Evolutionary conservation across 352 stramenopile genomes (phyloP).

Genomic region (Globisporangium viniferum): DNA sequence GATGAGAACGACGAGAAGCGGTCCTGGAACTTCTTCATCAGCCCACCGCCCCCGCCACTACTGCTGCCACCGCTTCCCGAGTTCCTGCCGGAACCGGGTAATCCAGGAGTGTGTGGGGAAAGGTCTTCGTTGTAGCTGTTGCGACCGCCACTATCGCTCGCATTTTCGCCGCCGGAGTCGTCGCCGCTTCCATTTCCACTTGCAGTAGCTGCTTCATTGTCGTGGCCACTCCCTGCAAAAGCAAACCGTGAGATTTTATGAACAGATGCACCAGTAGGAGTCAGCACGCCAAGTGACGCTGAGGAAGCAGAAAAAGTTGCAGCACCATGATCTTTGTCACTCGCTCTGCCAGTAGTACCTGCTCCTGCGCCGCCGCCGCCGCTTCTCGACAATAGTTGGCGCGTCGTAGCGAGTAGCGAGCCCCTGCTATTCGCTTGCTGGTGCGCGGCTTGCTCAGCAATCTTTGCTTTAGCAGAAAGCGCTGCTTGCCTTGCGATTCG

Average conservation of each 20-base stretch:
- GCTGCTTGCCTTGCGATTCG: constrained; percentile 76
- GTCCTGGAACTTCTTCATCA: constrained; percentile 84
- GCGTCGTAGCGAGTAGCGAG: constrained; percentile 71
- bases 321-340: constrained; percentile 14
- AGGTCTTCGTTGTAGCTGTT: constrained; percentile 8
- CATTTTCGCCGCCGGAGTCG: constrained; percentile 27
- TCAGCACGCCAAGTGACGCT: constrained; percentile 36
- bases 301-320: constrained; percentile 21
- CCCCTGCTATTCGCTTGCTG: constrained; percentile 59
- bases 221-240: constrained; percentile 30
- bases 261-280: constrained; percentile 51
- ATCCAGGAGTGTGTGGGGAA: background rate
- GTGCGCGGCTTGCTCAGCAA: constrained; percentile 73
- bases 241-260: constrained; percentile 48
- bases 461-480: constrained; percentile 75
- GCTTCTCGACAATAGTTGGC: constrained; percentile 56
- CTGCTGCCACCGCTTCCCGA: constrained; percentile 22
- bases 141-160: background rate
- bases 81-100: constrained; percentile 14
- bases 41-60: constrained; percentile 22
- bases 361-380: constrained; percentile 17
- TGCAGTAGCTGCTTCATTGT: constrained; percentile 9
- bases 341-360: constrained; percentile 17
- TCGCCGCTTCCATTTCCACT: constrained; percentile 32
- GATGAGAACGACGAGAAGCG: constrained; percentile 61